A percentile compares a stretch with the other conserved stretches of the same genome.
Evolutionary conservation across 2,329 filamentous ascomycete species (phyloP).

Genomic region (Blumeria hordei): DNA sequence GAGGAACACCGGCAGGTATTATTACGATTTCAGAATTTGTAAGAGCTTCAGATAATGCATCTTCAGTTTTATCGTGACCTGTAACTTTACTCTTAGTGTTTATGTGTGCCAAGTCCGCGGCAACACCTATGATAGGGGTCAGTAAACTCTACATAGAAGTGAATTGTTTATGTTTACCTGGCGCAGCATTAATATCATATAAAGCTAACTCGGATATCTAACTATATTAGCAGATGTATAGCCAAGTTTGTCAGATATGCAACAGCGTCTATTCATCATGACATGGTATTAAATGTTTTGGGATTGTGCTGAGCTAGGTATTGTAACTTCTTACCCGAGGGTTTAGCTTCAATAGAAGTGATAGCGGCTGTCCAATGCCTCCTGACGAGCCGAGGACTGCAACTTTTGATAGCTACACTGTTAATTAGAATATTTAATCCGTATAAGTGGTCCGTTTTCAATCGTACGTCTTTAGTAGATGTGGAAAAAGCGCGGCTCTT

Average conservation of each 20-base stretch:
- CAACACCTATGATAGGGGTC: slow-evolving; percentile 45
- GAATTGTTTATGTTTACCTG: slow-evolving; percentile 38
- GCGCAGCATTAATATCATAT: slow-evolving; percentile 89
- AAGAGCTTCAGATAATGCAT: slow-evolving; percentile 55
- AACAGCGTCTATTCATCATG: too few relatives aligned
- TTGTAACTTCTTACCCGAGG: slow-evolving; percentile 29
- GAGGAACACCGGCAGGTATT: slow-evolving; percentile 93
- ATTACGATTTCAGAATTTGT: slow-evolving; percentile 82
- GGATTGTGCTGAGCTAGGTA: too few relatives aligned
- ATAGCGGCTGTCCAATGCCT: slow-evolving; percentile 96
- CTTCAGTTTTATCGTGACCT: slow-evolving; percentile 59
- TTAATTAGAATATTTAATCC: background rate
- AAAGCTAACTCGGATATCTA: slow-evolving; percentile 56
- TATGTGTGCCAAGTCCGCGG: slow-evolving; percentile 93
- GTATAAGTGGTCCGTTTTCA: slow-evolving; percentile 3
- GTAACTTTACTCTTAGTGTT: slow-evolving; percentile 94
- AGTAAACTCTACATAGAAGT: background rate
- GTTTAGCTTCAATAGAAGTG: slow-evolving; percentile 96
- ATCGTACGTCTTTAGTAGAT: slow-evolving; percentile 48
- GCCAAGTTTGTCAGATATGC: background rate
- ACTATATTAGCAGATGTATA: background rate
- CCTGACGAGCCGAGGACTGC: slow-evolving; percentile 88
- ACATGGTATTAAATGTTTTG: too few relatives aligned
- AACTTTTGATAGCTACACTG: slow-evolving; percentile 74
- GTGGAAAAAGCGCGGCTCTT: slow-evolving; percentile 65